Evolutionary conservation across 805 yeast species (phyloP), one percentile per base, ranked within the genome.

Genomic region (Tetrapisispora nanseiensis): DNA sequence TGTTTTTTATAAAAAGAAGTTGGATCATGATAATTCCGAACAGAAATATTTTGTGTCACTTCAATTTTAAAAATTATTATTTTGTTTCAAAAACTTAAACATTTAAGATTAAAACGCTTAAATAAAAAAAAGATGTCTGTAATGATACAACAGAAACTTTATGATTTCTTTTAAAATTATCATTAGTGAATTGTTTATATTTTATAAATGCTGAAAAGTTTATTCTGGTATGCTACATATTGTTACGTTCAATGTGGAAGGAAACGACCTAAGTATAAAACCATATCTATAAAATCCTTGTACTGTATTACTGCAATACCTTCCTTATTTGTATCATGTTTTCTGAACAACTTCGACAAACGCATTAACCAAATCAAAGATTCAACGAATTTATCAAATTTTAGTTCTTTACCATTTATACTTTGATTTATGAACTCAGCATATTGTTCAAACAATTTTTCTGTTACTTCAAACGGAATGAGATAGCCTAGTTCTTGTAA

Each of bases 301-400:
- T 78, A 80, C 21, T 75, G 75, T 10, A 80, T 74, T 0, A 78
- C 72, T 2, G 85, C 86, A 32, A 77, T 70, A 2, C 95, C 95
- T 38, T 82, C 80, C 36, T 82, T 73, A 48, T 82, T 86, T 11
- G 70, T 65, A 57, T 86, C 95, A 58, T 74, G 83, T 55, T 78
- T 79, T 54, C 83, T 82, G 67, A 86, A 86, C 12, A 80, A 69
- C 55, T 82, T 87, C 1, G 95, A 84, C 48, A 83, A 71, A 48
- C 85, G 75, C 56, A 85, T 71, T 50, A 86, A 67, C 71, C 85
- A 82, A 15, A 85, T 82, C 50, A 86, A 70, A 41, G 84, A 72
- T 57, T 86, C 95, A 21, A 86, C 86, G 62, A 86, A 86, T 59
- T 77, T 72, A 58, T 86, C 95, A 59, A 86, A 86, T 45, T 82